Percentiles rank a stretch among this genome's conserved stretches.
These are phyloP conservation scores for Ambispora gerdemannii DNA, from an alignment of 192 early-diverging fungal species.

Conservation along the genomic window DNA sequence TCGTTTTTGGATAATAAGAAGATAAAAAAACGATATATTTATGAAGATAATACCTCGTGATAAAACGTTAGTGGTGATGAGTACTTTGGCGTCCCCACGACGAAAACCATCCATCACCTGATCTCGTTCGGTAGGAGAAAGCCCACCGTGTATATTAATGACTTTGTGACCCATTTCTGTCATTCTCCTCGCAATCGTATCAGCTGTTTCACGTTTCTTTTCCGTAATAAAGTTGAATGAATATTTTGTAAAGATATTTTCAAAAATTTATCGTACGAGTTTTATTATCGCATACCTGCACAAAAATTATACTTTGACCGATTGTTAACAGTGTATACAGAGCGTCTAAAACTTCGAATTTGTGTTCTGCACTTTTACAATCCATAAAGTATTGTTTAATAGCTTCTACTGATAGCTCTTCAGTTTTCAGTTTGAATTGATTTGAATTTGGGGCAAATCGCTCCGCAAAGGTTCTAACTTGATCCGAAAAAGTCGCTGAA, in stretches of 20 bases:
- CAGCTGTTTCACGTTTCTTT: slow-evolving; percentile 78
- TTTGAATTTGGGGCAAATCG: slow-evolving; percentile 84
- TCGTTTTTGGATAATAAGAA: neutral
- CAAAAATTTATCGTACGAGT: slow-evolving; percentile 1
- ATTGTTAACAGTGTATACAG: slow-evolving; percentile 84
- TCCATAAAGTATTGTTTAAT: slow-evolving; percentile 99
- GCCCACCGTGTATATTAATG: slow-evolving; percentile 78
- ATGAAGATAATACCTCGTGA: slow-evolving; percentile 86
- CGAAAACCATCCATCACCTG: slow-evolving; percentile 91
- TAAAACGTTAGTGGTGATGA: slow-evolving; percentile 96
- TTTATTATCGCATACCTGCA: slow-evolving; percentile 51
- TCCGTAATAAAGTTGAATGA: neutral
- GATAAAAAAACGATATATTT: no score
- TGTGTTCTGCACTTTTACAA: slow-evolving; percentile 75
- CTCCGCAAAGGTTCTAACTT: slow-evolving; percentile 72
- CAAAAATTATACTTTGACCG: slow-evolving; percentile 96
- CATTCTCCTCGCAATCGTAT: slow-evolving; percentile 71
- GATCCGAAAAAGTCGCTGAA: slow-evolving; percentile 89
- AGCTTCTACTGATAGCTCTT: slow-evolving; percentile 89
- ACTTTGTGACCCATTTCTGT: slow-evolving; percentile 80
- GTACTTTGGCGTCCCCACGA: slow-evolving; percentile 82
- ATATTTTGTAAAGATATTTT: neutral
- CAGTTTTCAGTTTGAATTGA: slow-evolving; percentile 76
- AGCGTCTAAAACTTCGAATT: slow-evolving; percentile 68
- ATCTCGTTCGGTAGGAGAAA: slow-evolving; percentile 78